Evolutionary conservation across 2,329 filamentous ascomycete genomes (phyloP).

Genomic region (Botryotinia calthae): DNA sequence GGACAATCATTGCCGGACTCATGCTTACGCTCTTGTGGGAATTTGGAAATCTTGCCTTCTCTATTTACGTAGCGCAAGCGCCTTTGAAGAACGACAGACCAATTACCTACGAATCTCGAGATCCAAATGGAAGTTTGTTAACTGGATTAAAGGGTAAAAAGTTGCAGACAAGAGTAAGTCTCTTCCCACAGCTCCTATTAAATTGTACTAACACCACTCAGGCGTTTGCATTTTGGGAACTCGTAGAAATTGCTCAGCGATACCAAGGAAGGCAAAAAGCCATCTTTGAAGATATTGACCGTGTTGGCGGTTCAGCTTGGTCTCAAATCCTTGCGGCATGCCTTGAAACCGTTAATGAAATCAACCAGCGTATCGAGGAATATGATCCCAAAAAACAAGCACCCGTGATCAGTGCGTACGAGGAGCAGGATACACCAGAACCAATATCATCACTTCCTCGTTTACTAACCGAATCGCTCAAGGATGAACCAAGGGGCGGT

Average conservation of each 20-base stretch:
- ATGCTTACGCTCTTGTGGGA: conserved; percentile 74
- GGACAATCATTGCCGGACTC: conserved; percentile 59
- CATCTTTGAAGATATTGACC: conserved; percentile 85
- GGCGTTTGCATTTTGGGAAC: conserved; percentile 89
- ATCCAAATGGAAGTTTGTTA: conserved; percentile 86
- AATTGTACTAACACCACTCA: conserved; percentile 39
- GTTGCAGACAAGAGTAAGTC: conserved; percentile 64
- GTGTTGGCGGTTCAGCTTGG: conserved; percentile 77
- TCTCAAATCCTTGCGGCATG: conserved; percentile 71
- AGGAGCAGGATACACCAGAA: conserved; percentile 32
- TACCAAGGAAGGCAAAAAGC: conserved; percentile 70
- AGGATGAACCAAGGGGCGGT: conserved; percentile 32
- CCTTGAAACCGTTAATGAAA: conserved; percentile 63
- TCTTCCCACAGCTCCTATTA: not conserved
- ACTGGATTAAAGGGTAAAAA: conserved; percentile 84
- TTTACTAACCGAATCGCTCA: conserved; percentile 30
- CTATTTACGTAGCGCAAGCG: conserved; percentile 73
- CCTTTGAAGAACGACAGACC: conserved; percentile 83
- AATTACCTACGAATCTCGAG: conserved; percentile 79
- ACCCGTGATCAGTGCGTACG: conserved; percentile 12
- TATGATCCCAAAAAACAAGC: conserved; percentile 47
- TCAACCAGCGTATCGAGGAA: conserved; percentile 64
- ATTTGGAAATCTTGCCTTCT: conserved; percentile 72
- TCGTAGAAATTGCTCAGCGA: conserved; percentile 73
- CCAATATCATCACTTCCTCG: conserved; percentile 31